Percentiles rank a stretch among this genome's conserved stretches.
These are phyloP conservation scores for Chlorencoelia australis DNA, from an alignment of 2,329 filamentous ascomycete species.

Conservation along the genomic window DNA sequence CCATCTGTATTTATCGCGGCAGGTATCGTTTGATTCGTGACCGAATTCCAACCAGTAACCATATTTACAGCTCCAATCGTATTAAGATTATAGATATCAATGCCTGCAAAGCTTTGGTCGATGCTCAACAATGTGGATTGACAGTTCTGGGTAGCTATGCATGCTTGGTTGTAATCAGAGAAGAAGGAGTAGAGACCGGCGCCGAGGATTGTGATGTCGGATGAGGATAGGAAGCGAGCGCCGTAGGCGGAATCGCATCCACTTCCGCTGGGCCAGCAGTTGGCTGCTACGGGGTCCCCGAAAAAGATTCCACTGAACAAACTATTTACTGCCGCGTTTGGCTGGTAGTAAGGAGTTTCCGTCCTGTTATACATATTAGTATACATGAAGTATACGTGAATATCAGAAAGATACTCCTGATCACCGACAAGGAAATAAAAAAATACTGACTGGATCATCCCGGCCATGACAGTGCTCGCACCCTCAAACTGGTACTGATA, in stretches of 20 bases:
- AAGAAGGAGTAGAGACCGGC: slow-evolving; percentile 27
- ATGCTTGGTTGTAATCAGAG: neutral
- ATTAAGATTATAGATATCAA: too few relatives aligned
- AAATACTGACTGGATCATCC: neutral
- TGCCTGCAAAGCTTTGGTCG: too few relatives aligned
- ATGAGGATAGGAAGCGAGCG: slow-evolving; percentile 15
- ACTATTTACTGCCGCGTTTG: neutral
- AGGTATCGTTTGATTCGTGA: too few relatives aligned
- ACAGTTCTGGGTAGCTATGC: slow-evolving; percentile 1
- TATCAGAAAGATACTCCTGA: slow-evolving; percentile 30
- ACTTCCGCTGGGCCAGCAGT: neutral
- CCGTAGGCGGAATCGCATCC: slow-evolving; percentile 20
- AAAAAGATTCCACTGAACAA: slow-evolving; percentile 29
- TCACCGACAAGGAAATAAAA: neutral
- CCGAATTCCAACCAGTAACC: too few relatives aligned
- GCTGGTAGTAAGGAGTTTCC: slow-evolving; percentile 61
- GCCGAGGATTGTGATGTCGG: slow-evolving; percentile 18
- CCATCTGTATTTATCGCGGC: too few relatives aligned
- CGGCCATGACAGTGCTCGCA: neutral
- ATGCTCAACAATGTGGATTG: too few relatives aligned
- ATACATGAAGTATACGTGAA: slow-evolving; percentile 55
- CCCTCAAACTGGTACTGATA: slow-evolving; percentile 38
- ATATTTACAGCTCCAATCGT: too few relatives aligned
- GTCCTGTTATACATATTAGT: slow-evolving; percentile 53
- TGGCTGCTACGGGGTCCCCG: slow-evolving; percentile 6